These are phyloP conservation scores for Tricharina praecox DNA, from an alignment of 495 filamentous ascomycete species.

Conservation along the genomic window DNA sequence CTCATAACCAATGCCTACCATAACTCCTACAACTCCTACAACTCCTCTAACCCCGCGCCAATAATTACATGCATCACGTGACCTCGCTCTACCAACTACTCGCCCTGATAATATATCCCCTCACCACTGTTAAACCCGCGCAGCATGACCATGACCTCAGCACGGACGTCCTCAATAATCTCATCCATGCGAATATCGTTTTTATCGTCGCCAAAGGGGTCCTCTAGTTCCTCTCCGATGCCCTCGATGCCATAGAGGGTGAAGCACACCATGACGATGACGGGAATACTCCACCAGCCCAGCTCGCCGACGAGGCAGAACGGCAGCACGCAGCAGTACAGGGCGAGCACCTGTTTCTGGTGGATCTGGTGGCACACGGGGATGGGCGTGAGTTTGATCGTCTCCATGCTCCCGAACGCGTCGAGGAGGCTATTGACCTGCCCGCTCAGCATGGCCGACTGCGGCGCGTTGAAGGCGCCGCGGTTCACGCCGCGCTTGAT, in stretches of 20 bases:
- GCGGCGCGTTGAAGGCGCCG: slow-evolving; percentile 25
- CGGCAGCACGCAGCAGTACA: slow-evolving; percentile 54
- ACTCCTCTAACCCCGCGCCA: no score
- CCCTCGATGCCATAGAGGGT: slow-evolving; percentile 58
- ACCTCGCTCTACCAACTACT: no score
- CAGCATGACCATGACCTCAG: slow-evolving; percentile 46
- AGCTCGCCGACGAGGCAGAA: slow-evolving; percentile 59
- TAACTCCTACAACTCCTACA: no score
- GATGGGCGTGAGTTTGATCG: slow-evolving; percentile 51
- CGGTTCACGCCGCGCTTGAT: slow-evolving; percentile 41
- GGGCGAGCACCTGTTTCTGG: slow-evolving; percentile 55
- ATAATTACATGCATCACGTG: no score
- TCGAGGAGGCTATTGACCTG: slow-evolving; percentile 46
- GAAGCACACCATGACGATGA: slow-evolving; percentile 51
- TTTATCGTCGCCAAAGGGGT: slow-evolving; percentile 57
- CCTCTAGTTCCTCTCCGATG: slow-evolving; percentile 56
- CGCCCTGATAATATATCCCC: slow-evolving; percentile 20
- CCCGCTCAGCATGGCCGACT: slow-evolving; percentile 34
- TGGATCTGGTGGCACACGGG: slow-evolving; percentile 68
- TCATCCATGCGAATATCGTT: slow-evolving; percentile 71
- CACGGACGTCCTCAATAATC: slow-evolving; percentile 48
- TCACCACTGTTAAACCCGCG: slow-evolving; percentile 41
- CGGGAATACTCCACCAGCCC: slow-evolving; percentile 52
- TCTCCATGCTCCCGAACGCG: slow-evolving; percentile 59
- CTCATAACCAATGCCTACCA: no score